These are phyloP conservation scores for Neofusicoccum sp. DNA, from an alignment of 2,329 filamentous ascomycete species.

Conservation along the genomic window DNA sequence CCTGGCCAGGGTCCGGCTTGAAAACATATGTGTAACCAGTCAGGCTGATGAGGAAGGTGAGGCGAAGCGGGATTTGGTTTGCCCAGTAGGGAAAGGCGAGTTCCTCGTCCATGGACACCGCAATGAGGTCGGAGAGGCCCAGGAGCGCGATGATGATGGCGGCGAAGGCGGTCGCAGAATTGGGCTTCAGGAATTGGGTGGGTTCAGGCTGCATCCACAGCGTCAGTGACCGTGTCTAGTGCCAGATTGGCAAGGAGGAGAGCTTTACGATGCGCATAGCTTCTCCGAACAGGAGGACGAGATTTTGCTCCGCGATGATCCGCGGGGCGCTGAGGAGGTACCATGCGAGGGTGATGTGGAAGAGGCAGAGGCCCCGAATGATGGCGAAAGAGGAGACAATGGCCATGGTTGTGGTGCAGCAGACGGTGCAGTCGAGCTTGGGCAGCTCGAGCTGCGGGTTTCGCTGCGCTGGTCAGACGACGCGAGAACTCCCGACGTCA, in stretches of 20 bases:
- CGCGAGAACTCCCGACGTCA: constrained; percentile 5
- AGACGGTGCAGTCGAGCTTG: neutral
- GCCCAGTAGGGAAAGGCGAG: constrained; percentile 48
- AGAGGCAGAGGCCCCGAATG: constrained; percentile 76
- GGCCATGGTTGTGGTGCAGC: constrained; percentile 58
- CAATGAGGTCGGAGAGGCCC: constrained; percentile 47
- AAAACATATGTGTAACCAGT: constrained; percentile 66
- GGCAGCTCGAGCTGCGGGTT: neutral
- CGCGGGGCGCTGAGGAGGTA: constrained; percentile 76
- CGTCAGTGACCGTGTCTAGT: constrained; percentile 3
- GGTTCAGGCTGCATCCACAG: constrained; percentile 56
- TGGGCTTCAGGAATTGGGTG: constrained; percentile 65
- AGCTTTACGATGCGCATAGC: constrained; percentile 72
- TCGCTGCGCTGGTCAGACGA: neutral
- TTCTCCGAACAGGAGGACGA: constrained; percentile 80
- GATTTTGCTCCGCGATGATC: constrained; percentile 71
- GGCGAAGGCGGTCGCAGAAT: constrained; percentile 64
- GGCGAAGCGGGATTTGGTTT: constrained; percentile 60
- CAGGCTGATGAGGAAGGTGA: constrained; percentile 60
- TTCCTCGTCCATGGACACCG: constrained; percentile 45
- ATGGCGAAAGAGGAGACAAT: constrained; percentile 78
- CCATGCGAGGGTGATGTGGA: constrained; percentile 79
- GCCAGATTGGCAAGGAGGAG: neutral
- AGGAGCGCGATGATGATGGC: constrained; percentile 69
- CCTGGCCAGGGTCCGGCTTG: constrained; percentile 48